Conservation (phyloP, 2,329 filamentous ascomycete species). For the Byssochlamys sp. region DNA sequence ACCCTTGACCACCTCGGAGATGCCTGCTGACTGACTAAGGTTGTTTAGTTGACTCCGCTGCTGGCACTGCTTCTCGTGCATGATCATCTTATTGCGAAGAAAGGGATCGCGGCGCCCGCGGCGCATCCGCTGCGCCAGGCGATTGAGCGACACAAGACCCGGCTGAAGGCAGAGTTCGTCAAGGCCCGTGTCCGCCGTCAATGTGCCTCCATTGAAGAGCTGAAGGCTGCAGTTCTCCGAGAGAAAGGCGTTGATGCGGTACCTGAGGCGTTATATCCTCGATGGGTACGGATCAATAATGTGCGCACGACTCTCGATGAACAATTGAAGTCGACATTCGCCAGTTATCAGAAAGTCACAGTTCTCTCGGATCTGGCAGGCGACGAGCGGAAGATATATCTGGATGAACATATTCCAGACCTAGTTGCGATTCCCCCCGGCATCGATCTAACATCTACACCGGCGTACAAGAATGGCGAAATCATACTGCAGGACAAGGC, state of each 20-base stretch:
- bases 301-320: slow-evolving; percentile 60
- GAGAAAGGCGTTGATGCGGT: slow-evolving; percentile 32
- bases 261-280: slow-evolving; percentile 50
- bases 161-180: slow-evolving; percentile 72
- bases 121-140: slow-evolving; percentile 67
- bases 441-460: slow-evolving; percentile 60
- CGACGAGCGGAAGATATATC: slow-evolving; percentile 41
- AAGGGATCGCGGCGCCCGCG: slow-evolving; percentile 69
- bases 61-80: slow-evolving; percentile 75
- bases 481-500: slow-evolving; percentile 94
- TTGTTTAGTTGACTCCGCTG: slow-evolving; percentile 61
- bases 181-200: slow-evolving; percentile 65
- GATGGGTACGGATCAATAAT: slow-evolving; percentile 84
- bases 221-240: slow-evolving; percentile 36
- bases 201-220: slow-evolving; percentile 56
- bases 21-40: slow-evolving; percentile 30
- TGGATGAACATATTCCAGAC: slow-evolving; percentile 77
- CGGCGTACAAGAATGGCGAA: slow-evolving; percentile 64
- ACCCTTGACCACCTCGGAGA: slow-evolving; percentile 3
- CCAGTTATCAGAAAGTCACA: slow-evolving; percentile 48
- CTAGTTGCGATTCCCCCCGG: slow-evolving; percentile 67
- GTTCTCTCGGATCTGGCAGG: slow-evolving; percentile 50
- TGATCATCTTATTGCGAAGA: slow-evolving; percentile 72
- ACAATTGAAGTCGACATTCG: slow-evolving; percentile 68
- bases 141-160: slow-evolving; percentile 70